Conservation (phyloP, 768 basidiomycete genomes). For the Phlebiopsis flavidoalba region DNA sequence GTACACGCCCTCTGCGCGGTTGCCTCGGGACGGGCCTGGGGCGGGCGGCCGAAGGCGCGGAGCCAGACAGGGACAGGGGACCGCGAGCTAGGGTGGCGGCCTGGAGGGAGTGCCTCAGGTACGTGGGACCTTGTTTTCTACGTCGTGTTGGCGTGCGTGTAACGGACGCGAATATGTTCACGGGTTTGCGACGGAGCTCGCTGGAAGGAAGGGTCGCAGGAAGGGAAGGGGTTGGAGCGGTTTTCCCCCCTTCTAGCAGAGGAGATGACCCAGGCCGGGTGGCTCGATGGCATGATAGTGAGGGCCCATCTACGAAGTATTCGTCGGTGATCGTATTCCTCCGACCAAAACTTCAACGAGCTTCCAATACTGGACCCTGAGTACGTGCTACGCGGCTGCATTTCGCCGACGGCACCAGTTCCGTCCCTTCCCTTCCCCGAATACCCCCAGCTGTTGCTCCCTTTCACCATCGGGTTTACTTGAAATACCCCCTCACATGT, state of each 20-base stretch:
- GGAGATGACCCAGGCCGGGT: slow-evolving; percentile 71
- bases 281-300: slow-evolving; percentile 49
- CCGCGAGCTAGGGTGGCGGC: slow-evolving; percentile 60
- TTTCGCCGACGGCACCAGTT: too few relatives aligned
- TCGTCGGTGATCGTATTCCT: too few relatives aligned
- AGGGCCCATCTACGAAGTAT: too few relatives aligned
- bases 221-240: slow-evolving; percentile 57
- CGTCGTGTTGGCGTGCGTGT: neutral
- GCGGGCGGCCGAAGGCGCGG: slow-evolving; percentile 21
- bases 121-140: slow-evolving; percentile 10
- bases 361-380: too few relatives aligned
- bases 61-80: slow-evolving; percentile 14
- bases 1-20: slow-evolving; percentile 45
- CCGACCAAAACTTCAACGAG: too few relatives aligned
- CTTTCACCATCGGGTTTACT: too few relatives aligned
- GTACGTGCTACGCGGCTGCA: too few relatives aligned
- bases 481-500: too few relatives aligned
- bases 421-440: too few relatives aligned
- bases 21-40: neutral
- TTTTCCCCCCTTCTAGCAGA: too few relatives aligned
- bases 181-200: slow-evolving; percentile 82
- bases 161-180: slow-evolving; percentile 20
- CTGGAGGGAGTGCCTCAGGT: slow-evolving; percentile 85
- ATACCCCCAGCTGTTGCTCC: too few relatives aligned
- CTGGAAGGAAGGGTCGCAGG: slow-evolving; percentile 67